phyloP scores from a whole-genome alignment of 75 land plant genomes.

The Cryptomeria japonica region DNA sequence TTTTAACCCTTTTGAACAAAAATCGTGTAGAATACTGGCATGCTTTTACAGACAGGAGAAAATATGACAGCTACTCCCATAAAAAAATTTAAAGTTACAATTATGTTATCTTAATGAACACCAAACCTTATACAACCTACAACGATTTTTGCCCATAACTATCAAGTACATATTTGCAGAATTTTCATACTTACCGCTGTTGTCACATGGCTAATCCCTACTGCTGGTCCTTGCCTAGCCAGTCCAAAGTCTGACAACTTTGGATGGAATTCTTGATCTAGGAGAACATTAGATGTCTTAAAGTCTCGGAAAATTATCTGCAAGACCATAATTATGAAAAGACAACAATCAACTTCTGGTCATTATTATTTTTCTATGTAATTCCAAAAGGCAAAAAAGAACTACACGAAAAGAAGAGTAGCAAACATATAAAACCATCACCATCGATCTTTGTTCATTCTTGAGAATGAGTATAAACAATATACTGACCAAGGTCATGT shows the following conservation, averaged over 20 bases:
- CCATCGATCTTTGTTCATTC: not conserved
- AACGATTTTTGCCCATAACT: not conserved
- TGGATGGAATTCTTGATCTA: conserved; percentile 87
- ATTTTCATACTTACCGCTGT: conserved; percentile 60
- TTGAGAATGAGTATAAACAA: not conserved
- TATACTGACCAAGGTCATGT: not conserved
- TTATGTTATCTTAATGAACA: not conserved
- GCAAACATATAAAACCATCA: not conserved
- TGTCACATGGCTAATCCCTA: conserved; percentile 79
- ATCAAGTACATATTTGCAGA: not conserved
- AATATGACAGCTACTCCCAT: not conserved
- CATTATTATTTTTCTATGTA: not conserved
- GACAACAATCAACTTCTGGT: not conserved
- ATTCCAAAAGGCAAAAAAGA: not conserved
- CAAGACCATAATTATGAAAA: not conserved
- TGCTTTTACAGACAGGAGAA: not conserved
- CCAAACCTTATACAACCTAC: not conserved
- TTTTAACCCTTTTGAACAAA: not conserved
- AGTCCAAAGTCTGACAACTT: conserved; percentile 91
- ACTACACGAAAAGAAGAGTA: not conserved
- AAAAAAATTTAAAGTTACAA: not conserved
- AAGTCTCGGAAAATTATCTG: conserved; percentile 92
- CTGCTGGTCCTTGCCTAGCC: conserved; percentile 80
- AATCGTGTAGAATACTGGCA: not conserved
- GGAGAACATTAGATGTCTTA: conserved; percentile 78